phyloP scores from a whole-genome alignment of 1,139 yeast genomes.

The Saccharomyces hybrid region DNA sequence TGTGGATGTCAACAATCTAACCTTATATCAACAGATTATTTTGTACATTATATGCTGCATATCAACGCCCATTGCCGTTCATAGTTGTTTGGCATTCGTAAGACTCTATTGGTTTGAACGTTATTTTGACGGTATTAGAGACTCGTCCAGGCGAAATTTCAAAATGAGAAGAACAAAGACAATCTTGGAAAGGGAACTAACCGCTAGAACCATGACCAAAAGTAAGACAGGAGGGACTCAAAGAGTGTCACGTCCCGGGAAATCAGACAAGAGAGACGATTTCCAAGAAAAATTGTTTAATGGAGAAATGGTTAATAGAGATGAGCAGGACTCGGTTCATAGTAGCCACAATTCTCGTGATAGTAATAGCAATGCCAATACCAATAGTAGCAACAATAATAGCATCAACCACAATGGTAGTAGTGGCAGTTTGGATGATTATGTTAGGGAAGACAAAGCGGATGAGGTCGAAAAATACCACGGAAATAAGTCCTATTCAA shows the following conservation, averaged over 20 bases:
- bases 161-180: slow-evolving; percentile 78
- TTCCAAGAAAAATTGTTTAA: slow-evolving; percentile 32
- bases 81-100: slow-evolving; percentile 69
- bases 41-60: slow-evolving; percentile 53
- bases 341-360: neutral
- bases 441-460: neutral
- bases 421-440: neutral
- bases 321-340: slow-evolving; percentile 18
- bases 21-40: slow-evolving; percentile 69
- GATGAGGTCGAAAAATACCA: neutral
- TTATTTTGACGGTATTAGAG: slow-evolving; percentile 74
- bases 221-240: slow-evolving; percentile 12
- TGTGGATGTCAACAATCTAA: slow-evolving; percentile 51
- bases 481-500: neutral
- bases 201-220: slow-evolving; percentile 44
- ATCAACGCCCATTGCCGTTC: slow-evolving; percentile 85
- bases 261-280: slow-evolving; percentile 9
- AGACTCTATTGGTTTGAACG: slow-evolving; percentile 86
- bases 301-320: slow-evolving; percentile 30
- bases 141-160: slow-evolving; percentile 62
- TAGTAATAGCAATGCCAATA: neutral
- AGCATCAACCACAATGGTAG: neutral
- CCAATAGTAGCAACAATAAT: neutral
- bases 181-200: slow-evolving; percentile 35
- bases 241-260: neutral